Base-by-base conservation (phyloP, 2,329 filamentous ascomycete species). In the Alternaria sp. region DNA sequence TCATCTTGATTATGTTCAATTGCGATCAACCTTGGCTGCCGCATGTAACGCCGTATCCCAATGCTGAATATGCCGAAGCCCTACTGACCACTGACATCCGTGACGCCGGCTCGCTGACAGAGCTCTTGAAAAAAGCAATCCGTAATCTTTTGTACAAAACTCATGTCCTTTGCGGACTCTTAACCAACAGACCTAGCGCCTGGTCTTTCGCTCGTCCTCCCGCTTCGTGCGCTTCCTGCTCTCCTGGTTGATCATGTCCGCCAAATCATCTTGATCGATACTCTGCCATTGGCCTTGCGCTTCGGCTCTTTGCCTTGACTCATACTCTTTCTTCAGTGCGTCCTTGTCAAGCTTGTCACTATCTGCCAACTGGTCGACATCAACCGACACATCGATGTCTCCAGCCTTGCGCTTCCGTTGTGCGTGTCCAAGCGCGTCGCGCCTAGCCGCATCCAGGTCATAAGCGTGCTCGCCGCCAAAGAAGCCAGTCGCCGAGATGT, bases 401-500 rank as follows among this genome's bases (percentile, higher is more conserved):
- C 95, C 96, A 5, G 92, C 94, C 86, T 97, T 97, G 40, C 83
- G 76, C 88, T 98, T 99, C 74, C 93, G 88, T 73, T 92, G 84
- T 85, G 59, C 93, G 89, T 96, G 93, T 11, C 94, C 96, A 5
- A 99, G 87, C 3, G 96, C 87, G 67, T 77, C 78, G 59, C 71
- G 72, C 58, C 68, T 79, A 30, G 83, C 84, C 67, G 83, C 88
- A 65, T 86, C 90, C 66, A 99, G 86, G 81, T 99, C 94, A 81
- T 99, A 99, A 15, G 91, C 91, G 75, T 93, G 91, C 77, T 98
- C 95, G 72, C 93, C 94, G 71, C 96, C 96, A 78, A 99, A 98
- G 87, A 99, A 98, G 49, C 96, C 96, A 71, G 94, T 91, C 6
- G 93, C 89, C 55, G 91, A 89, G 21, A 94, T 90, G 76, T 95